Evolutionary conservation across 208 protist species (phyloP).

Genomic region (Eutreptiella sp.): DNA sequence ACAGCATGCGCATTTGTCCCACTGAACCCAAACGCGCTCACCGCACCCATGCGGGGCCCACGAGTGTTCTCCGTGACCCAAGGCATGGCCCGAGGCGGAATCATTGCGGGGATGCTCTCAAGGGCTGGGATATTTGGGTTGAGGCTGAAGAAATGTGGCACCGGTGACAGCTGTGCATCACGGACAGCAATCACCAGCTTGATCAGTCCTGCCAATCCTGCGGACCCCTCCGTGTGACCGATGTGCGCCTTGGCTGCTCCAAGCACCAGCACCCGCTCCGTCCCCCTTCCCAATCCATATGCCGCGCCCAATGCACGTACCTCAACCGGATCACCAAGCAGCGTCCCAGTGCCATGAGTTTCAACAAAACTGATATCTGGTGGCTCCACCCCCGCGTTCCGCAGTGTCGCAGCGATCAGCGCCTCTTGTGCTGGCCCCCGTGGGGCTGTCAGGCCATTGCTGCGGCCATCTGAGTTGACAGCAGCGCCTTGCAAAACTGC

Average conservation of each 20-base stretch:
- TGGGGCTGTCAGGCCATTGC: slow-evolving; percentile 32
- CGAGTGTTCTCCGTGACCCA: no score
- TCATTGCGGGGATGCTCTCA: no score
- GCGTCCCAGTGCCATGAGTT: slow-evolving; percentile 46
- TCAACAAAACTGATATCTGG: slow-evolving; percentile 41
- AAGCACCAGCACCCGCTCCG: slow-evolving; percentile 6
- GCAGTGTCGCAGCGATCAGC: slow-evolving; percentile 28
- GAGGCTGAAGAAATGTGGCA: slow-evolving; percentile 23
- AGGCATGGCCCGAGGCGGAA: no score
- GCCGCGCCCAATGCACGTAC: slow-evolving; percentile 17
- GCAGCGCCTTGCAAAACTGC: slow-evolving; percentile 34
- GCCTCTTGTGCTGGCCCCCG: slow-evolving; percentile 34
- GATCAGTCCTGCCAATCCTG: slow-evolving; percentile 31
- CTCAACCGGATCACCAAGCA: slow-evolving; percentile 47
- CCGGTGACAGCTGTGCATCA: slow-evolving; percentile 20
- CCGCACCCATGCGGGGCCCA: no score
- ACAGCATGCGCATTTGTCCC: slow-evolving; percentile 36
- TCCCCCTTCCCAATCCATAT: no score
- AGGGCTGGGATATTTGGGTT: no score
- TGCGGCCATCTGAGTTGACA: slow-evolving; percentile 50
- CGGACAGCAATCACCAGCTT: slow-evolving; percentile 1
- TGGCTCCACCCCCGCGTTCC: slow-evolving; percentile 14
- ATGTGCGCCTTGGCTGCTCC: slow-evolving; percentile 38
- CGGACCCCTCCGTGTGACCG: slow-evolving; percentile 37
- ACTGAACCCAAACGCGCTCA: slow-evolving; percentile 31